phyloP scores from a whole-genome alignment of 164 flowering plant species.

The Berberis vulgaris region DNA sequence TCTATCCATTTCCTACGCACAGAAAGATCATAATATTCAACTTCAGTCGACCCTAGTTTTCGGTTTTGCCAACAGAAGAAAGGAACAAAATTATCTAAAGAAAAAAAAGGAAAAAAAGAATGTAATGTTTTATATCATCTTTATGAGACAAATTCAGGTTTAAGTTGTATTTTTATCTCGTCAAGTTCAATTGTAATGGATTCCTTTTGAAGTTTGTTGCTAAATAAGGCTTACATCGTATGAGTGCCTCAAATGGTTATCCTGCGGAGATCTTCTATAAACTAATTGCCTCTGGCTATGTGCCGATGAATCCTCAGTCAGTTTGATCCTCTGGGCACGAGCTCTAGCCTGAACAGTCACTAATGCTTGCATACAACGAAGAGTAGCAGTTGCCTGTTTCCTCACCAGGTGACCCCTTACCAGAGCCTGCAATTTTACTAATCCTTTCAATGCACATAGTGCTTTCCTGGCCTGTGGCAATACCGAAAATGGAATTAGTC shows the following conservation, averaged over 20 bases:
- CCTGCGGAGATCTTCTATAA: conserved; percentile 49
- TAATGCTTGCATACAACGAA: conserved; percentile 91
- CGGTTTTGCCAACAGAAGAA: not conserved
- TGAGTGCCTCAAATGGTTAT: conserved; percentile 28
- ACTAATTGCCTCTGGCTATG: conserved; percentile 30
- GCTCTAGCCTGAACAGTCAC: conserved; percentile 73
- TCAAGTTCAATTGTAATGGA: not conserved
- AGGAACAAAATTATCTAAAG: not conserved
- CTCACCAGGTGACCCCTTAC: conserved; percentile 91
- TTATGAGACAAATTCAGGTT: too few relatives aligned
- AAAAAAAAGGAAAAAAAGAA: not conserved
- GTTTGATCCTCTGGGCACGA: conserved; percentile 57
- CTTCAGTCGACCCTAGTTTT: not conserved
- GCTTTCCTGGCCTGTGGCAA: conserved; percentile 81
- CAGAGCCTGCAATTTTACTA: conserved; percentile 92
- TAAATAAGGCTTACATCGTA: conserved; percentile 32
- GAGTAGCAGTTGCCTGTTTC: conserved; percentile 79
- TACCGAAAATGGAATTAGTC: not conserved
- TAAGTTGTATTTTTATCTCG: too few relatives aligned
- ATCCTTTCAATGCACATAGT: conserved; percentile 65
- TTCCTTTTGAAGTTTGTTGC: not conserved
- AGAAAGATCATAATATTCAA: conserved; percentile 1
- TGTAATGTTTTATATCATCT: not conserved
- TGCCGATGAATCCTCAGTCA: conserved; percentile 41
- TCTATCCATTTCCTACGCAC: conserved; percentile 45